Percentiles rank a stretch among this genome's conserved stretches.
phyloP scores from a whole-genome alignment of 495 filamentous ascomycete genomes.

The Hyaloscypha variabilis region DNA sequence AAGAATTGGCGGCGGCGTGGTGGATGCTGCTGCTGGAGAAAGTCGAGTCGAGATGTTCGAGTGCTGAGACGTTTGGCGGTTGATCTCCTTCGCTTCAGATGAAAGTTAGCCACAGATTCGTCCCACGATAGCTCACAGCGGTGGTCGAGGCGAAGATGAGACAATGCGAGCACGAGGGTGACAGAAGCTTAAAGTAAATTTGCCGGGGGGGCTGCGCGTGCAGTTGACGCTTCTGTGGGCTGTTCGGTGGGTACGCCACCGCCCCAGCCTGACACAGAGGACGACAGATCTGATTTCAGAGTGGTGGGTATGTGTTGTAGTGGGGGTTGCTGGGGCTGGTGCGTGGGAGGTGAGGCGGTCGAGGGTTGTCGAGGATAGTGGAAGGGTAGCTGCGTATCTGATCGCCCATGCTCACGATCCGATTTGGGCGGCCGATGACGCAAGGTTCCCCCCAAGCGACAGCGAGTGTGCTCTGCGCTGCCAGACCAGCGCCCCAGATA shows the following conservation, averaged over 20 bases:
- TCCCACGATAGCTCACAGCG: constrained; percentile 24
- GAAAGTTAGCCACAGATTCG: constrained; percentile 29
- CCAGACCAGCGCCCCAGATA: background rate
- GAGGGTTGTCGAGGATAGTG: no score
- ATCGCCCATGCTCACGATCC: background rate
- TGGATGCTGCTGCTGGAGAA: constrained; percentile 4
- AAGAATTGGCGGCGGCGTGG: constrained; percentile 16
- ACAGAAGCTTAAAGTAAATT: constrained; percentile 31
- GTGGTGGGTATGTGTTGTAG: background rate
- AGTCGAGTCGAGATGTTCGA: constrained; percentile 10
- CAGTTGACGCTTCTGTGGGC: background rate
- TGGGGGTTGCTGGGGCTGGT: background rate
- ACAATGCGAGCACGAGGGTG: constrained; percentile 29
- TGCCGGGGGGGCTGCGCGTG: constrained; percentile 9
- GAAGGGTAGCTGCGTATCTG: background rate
- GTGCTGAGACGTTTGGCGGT: constrained; percentile 25
- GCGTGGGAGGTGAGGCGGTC: background rate
- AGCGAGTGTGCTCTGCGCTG: background rate
- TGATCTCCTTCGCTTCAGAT: constrained; percentile 29
- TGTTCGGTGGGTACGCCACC: background rate
- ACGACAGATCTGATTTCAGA: background rate
- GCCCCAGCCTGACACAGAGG: background rate
- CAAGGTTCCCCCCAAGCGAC: constrained; percentile 16
- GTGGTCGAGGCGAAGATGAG: constrained; percentile 29
- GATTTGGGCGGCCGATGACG: constrained; percentile 12